Conservation (phyloP, 1,284 basidiomycete species). For the Neonothopanus nambi region DNA sequence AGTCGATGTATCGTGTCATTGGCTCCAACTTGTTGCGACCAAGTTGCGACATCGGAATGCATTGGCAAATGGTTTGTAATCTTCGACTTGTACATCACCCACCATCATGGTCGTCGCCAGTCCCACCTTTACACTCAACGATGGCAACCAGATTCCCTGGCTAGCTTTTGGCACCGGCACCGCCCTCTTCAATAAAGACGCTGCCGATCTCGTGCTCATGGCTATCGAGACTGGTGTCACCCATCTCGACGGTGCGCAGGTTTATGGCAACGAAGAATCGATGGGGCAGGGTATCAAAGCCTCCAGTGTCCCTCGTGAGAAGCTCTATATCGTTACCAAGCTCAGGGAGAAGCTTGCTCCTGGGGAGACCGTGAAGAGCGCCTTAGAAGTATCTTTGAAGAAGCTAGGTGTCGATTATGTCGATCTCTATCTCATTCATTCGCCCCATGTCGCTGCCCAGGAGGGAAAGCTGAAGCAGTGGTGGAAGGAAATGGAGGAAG, state of each 20-base stretch:
- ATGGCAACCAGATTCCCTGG: slow-evolving; percentile 58
- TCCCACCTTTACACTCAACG: slow-evolving; percentile 51
- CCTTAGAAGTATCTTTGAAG: slow-evolving; percentile 53
- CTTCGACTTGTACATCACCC: too few relatives aligned
- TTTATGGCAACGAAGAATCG: slow-evolving; percentile 38
- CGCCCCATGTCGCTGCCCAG: slow-evolving; percentile 43
- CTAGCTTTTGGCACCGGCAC: slow-evolving; percentile 74
- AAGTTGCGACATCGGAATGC: too few relatives aligned
- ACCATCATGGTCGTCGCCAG: background rate
- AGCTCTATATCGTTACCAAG: slow-evolving; percentile 68
- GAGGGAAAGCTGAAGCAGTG: slow-evolving; percentile 49
- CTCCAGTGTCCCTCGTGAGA: slow-evolving; percentile 53
- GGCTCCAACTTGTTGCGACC: too few relatives aligned
- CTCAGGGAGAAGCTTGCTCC: slow-evolving; percentile 24
- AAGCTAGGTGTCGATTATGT: slow-evolving; percentile 71
- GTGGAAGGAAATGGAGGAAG: slow-evolving; percentile 75
- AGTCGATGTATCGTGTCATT: too few relatives aligned
- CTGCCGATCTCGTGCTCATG: slow-evolving; percentile 42
- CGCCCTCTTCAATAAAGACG: slow-evolving; percentile 55
- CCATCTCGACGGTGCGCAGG: slow-evolving; percentile 74
- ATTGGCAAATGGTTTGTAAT: too few relatives aligned
- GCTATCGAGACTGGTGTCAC: slow-evolving; percentile 65
- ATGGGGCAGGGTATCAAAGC: slow-evolving; percentile 42
- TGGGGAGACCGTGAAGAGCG: slow-evolving; percentile 50
- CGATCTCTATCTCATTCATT: slow-evolving; percentile 79